Conservation (phyloP, 202 grass and related monocot species). For the Panicum hallii region DNA sequence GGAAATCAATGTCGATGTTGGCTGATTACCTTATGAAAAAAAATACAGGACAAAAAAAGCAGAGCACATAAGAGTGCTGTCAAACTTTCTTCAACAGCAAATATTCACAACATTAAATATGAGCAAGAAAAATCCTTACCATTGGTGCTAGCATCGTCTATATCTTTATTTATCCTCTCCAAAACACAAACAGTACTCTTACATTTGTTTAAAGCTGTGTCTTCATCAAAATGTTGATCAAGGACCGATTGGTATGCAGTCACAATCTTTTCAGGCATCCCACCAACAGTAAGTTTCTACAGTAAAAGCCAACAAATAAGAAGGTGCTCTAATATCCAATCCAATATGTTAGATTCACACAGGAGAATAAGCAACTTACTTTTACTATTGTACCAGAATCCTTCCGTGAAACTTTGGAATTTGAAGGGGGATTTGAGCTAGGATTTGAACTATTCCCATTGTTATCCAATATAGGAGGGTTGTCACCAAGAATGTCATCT, state of each 20-base stretch:
- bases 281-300: constrained; percentile 87
- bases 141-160: constrained; percentile 62
- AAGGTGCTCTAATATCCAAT: constrained; percentile 34
- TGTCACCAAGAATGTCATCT: constrained; percentile 80
- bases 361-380: constrained; percentile 61
- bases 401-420: constrained; percentile 66
- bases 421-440: constrained; percentile 59
- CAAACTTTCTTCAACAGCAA: constrained; percentile 32
- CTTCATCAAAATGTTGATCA: constrained; percentile 77
- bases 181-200: constrained; percentile 63
- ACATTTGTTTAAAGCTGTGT: constrained; percentile 82
- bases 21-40: constrained; percentile 70
- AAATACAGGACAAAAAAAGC: constrained; percentile 35
- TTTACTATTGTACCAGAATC: constrained; percentile 71
- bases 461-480: constrained; percentile 52
- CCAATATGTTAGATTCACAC: constrained; percentile 34
- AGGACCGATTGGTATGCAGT: constrained; percentile 77
- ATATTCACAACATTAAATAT: constrained; percentile 13
- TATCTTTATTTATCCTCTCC: constrained; percentile 79
- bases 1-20: constrained; percentile 59
- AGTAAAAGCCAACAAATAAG: constrained; percentile 41
- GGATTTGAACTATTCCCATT: constrained; percentile 68
- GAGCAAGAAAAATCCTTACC: constrained; percentile 59
- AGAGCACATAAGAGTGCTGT: constrained; percentile 6
- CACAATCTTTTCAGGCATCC: constrained; percentile 91